Base-by-base conservation (phyloP, 2,329 filamentous ascomycete genomes). In the Fusarium sp. region DNA sequence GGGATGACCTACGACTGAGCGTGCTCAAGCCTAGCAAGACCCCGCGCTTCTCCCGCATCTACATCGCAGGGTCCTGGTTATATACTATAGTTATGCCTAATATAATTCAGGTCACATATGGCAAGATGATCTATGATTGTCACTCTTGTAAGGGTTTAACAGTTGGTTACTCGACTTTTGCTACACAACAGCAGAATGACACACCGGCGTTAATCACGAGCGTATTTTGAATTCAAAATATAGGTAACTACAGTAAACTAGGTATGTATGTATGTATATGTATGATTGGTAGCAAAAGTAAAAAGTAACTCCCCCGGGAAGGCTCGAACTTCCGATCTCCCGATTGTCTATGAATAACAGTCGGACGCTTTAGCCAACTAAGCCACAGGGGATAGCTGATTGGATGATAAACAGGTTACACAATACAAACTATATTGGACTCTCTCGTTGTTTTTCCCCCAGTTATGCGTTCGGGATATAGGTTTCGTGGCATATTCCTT, bases 301-400 rank as follows among this genome's bases (percentile, higher is more conserved):
- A 66, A 66, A 59, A 46, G n/a, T 41, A 20, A 46, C 67, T 75
- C 73, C 73, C 73, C 73, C 73, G 73, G 73, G 67, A 75, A 75
- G 73, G 73, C 65, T 75, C 74, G 73, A 75, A 75, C 73, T 75
- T 73, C 69, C 71, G 73, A 75, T 75, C 73, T 75, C 71, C 69
- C 72, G 73, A 75, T 75, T 73, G 70, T 73, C 70, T 73, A 52
- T 52, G 24, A 57, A 69, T 71, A 71, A 71, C 69, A 71, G 69
- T 71, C 69, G 69, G 69, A 71, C 69, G 69, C 69, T 71, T 71
- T 71, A 71, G 68, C 69, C 69, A 71, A 71, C 69, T 71, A 71
- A 71, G 69, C 69, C 69, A 72, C 69, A 70, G 65, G 69, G 69
- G 69, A 65, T 65, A 65, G 60, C 60, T 65, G 52, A 65, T 65